phyloP scores from a whole-genome alignment of 2,329 filamentous ascomycete species.

The Colletotrichum brevisporum region DNA sequence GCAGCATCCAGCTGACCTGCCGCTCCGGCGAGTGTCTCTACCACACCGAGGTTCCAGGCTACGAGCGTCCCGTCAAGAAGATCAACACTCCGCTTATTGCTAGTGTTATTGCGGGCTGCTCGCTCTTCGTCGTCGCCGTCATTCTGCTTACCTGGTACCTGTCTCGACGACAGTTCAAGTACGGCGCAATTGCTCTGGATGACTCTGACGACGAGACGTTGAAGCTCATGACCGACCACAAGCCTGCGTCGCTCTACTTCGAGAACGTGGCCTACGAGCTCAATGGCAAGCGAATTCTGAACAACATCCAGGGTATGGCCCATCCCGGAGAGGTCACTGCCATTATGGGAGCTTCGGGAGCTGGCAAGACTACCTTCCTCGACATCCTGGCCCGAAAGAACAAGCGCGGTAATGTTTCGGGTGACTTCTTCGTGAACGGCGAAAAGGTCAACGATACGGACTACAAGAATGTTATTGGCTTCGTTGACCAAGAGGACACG shows the following conservation, averaged over 20 bases:
- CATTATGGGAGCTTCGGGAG: constrained; percentile 98
- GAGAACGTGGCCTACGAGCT: constrained; percentile 89
- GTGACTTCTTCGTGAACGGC: constrained; percentile 93
- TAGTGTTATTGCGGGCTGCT: constrained; percentile 87
- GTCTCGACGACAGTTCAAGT: constrained; percentile 78
- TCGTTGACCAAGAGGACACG: constrained; percentile 98
- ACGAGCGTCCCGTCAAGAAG: constrained; percentile 87
- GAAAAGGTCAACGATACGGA: constrained; percentile 88
- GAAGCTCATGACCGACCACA: constrained; percentile 91
- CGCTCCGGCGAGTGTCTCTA: constrained; percentile 93
- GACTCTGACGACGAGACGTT: constrained; percentile 90
- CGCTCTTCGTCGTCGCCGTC: constrained; percentile 89
- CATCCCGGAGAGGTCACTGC: constrained; percentile 95
- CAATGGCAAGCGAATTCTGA: constrained; percentile 89
- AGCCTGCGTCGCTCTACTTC: constrained; percentile 89
- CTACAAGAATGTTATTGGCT: constrained; percentile 93
- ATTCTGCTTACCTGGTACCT: constrained; percentile 91
- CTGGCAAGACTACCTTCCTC: constrained; percentile 96
- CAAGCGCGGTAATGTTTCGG: constrained; percentile 84
- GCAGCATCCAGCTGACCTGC: constrained; percentile 87
- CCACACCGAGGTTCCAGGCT: constrained; percentile 92
- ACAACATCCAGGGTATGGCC: constrained; percentile 86
- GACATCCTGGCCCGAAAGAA: constrained; percentile 98
- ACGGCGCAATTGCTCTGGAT: constrained; percentile 84
- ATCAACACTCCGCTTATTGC: constrained; percentile 98